Base-by-base conservation (phyloP, 441 rosid species). In the Syzygium malaccense region DNA sequence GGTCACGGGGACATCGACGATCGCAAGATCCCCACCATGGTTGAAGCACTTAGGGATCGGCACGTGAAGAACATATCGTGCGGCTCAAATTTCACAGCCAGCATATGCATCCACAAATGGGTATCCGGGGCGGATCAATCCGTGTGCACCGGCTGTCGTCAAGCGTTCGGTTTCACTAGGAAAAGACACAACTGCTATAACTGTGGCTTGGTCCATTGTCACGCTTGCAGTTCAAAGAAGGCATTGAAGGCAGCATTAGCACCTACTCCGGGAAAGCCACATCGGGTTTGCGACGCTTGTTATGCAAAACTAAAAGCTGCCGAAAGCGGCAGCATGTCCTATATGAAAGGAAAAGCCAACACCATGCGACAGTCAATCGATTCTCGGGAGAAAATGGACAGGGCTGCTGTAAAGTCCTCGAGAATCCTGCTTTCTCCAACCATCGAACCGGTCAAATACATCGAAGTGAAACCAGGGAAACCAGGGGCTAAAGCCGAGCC, bases 201-300 rank as follows among this genome's bases (percentile, higher is more conserved):
- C 51, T 97, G 99, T 51, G 99, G 99, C 37, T 78, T 96, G 90
- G 99, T 96, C 80, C 97, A 97, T 89, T 97, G 99, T 80, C 99
- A 97, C 91, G 95, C 95, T 91, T 97, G 99, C 91, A 97, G 99
- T 87, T 97, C 99, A 85, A 97, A 96, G 91, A 97, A 97, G 85
- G 98, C 98, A 88, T 15, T 95, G 90, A 97, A 91, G 92, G 99
- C 99, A 33, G 99, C 99, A 90, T 90, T 97, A 88, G 99, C 99
- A 87, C 99, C 99, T 79, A 97, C 99, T 85, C 98, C 99, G 8
- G 98, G 99, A 66, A 97, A 96, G 89, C 99, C 99, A 0, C 98
- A 96, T 88, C 97, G 99, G 1, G 99, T 97, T 45, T 97, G 99
- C n/a, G 99, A 96, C 90, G 91, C 98, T 4, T 97, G 99, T 90